These are phyloP conservation scores for Xylariaceae sp. DNA, from an alignment of 2,329 filamentous ascomycete genomes.

Conservation along the genomic window DNA sequence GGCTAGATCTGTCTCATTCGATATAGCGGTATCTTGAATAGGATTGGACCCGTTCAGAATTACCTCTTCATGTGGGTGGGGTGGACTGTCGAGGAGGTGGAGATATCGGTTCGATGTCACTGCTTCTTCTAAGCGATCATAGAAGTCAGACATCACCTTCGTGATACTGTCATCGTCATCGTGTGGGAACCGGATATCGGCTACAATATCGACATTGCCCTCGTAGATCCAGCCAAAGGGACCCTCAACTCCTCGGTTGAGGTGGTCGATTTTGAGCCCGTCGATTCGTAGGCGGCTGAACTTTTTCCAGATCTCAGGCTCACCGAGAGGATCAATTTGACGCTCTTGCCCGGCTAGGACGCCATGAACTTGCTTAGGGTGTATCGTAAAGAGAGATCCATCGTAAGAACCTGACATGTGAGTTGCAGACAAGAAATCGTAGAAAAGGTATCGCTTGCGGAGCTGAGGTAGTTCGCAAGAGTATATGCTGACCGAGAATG, in stretches of 20 bases:
- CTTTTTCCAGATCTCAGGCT: slow-evolving; percentile 87
- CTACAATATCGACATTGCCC: slow-evolving; percentile 94
- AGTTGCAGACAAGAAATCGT: slow-evolving; percentile 93
- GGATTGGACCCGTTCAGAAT: slow-evolving; percentile 32
- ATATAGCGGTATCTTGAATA: slow-evolving; percentile 18
- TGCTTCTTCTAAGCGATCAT: slow-evolving; percentile 92
- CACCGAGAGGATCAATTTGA: slow-evolving; percentile 64
- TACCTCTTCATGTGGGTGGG: slow-evolving; percentile 34
- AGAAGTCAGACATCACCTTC: slow-evolving; percentile 96
- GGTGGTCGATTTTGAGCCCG: slow-evolving; percentile 90
- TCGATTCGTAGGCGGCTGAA: slow-evolving; percentile 92
- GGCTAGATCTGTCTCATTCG: slow-evolving; percentile 22
- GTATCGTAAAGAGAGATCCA: slow-evolving; percentile 94
- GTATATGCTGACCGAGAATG: slow-evolving; percentile 93
- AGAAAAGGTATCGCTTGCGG: slow-evolving; percentile 96
- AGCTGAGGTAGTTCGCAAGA: slow-evolving; percentile 92
- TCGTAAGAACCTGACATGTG: slow-evolving; percentile 97
- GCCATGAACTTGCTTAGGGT: slow-evolving; percentile 88
- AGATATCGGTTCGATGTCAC: slow-evolving; percentile 78
- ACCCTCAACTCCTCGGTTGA: slow-evolving; percentile 90
- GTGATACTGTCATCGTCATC: slow-evolving; percentile 87
- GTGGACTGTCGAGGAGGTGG: slow-evolving; percentile 59
- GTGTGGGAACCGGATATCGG: slow-evolving; percentile 91
- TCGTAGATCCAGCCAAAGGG: slow-evolving; percentile 98
- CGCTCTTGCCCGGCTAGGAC: slow-evolving; percentile 68